Percentiles rank a stretch among this genome's conserved stretches.
Evolutionary conservation across 164 flowering plant genomes (phyloP).

Genomic region (Cinnamomum micranthum): DNA sequence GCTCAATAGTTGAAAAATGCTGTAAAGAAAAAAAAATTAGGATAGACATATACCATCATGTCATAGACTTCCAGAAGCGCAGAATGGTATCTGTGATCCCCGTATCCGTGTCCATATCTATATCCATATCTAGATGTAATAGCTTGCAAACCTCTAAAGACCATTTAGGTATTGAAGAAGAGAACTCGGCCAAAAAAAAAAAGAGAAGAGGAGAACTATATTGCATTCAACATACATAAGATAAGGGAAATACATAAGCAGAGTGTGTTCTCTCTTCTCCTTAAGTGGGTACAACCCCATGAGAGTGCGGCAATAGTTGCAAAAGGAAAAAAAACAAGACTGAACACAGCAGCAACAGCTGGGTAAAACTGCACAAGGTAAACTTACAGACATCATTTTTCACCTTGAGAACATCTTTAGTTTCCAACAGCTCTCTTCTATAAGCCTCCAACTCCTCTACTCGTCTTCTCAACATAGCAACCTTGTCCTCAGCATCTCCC

Average conservation of each 20-base stretch:
- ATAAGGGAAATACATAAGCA: background rate
- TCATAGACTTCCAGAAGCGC: too few species aligned
- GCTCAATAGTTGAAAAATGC: too few species aligned
- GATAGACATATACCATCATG: too few species aligned
- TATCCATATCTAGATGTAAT: too few species aligned
- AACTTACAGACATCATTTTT: slow-evolving; percentile 35
- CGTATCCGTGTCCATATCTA: too few species aligned
- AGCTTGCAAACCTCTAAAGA: background rate
- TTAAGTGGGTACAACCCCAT: slow-evolving; percentile 58
- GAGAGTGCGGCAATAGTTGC: slow-evolving; percentile 29
- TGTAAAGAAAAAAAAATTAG: too few species aligned
- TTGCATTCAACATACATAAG: background rate
- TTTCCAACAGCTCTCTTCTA: slow-evolving; percentile 22
- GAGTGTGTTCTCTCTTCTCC: background rate
- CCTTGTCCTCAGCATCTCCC: slow-evolving; percentile 33
- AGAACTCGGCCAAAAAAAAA: too few species aligned
- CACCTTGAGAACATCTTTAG: slow-evolving; percentile 32
- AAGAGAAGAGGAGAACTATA: background rate
- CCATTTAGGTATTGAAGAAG: background rate
- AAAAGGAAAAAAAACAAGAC: slow-evolving; percentile 28
- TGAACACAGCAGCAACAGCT: slow-evolving; percentile 45
- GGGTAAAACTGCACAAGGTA: slow-evolving; percentile 30
- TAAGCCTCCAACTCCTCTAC: slow-evolving; percentile 33
- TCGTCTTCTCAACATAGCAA: slow-evolving; percentile 24
- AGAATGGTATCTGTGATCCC: too few species aligned